Conservation (phyloP, 345 rosid species). For the Citrus reticulata region DNA sequence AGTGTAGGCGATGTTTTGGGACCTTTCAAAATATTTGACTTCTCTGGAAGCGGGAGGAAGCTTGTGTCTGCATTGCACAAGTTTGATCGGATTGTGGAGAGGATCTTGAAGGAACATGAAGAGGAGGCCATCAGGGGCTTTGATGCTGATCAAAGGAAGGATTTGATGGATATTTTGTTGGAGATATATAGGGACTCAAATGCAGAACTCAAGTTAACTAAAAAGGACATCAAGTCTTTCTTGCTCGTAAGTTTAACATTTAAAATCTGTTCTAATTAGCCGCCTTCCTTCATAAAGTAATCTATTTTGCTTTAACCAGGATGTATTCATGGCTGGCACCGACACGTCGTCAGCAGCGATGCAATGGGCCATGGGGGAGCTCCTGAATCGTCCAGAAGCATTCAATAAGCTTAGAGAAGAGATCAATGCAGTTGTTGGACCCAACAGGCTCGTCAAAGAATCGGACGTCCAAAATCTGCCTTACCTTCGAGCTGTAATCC, state of each 20-base stretch:
- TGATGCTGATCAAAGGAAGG: conserved; percentile 22
- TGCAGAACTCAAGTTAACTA: conserved; percentile 52
- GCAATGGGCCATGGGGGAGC: conserved; percentile 59
- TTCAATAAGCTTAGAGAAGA: conserved; percentile 39
- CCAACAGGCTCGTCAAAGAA: conserved; percentile 33
- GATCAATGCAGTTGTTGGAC: conserved; percentile 29
- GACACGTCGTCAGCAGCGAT: conserved; percentile 43
- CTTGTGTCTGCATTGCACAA: conserved; percentile 35
- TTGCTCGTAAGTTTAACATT: conserved; percentile 34
- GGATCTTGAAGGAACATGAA: conserved; percentile 54
- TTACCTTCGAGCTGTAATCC: conserved; percentile 40
- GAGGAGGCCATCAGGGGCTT: conserved; percentile 20
- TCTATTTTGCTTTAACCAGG: conserved; percentile 13
- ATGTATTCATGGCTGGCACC: conserved; percentile 42
- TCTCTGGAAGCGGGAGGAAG: conserved; percentile 56
- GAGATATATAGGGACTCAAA: conserved; percentile 35
- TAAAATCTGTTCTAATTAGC: background rate
- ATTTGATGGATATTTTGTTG: conserved; percentile 41
- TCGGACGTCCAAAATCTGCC: conserved; percentile 41
- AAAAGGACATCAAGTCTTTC: conserved; percentile 61
- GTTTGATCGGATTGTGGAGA: conserved; percentile 49
- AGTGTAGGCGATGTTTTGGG: conserved; percentile 63
- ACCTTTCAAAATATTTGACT: conserved; percentile 50
- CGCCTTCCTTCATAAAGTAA: background rate
- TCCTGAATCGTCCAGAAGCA: conserved; percentile 32